Evolutionary conservation across 345 rosid species (phyloP).

Genomic region (Carallia brachiata): DNA sequence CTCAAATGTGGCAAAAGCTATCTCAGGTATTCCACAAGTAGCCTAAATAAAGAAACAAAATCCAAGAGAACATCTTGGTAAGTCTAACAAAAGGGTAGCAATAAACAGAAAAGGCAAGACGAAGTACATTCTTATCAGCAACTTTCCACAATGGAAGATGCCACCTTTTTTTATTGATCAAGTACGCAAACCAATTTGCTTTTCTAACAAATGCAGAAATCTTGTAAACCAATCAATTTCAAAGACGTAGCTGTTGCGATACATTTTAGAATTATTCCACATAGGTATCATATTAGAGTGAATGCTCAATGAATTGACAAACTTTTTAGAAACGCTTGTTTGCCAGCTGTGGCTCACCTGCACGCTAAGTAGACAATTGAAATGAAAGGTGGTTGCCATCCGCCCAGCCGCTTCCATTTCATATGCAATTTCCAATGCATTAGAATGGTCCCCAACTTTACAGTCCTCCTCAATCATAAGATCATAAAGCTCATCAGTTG

Average conservation of each 20-base stretch:
- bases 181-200: not conserved
- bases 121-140: not conserved
- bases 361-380: conserved; percentile 91
- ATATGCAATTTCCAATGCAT: conserved; percentile 83
- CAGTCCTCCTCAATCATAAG: conserved; percentile 83
- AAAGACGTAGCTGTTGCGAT: not conserved
- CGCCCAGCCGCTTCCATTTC: conserved; percentile 98
- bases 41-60: conserved; percentile 50
- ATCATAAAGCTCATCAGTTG: conserved; percentile 83
- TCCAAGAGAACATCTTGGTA: not conserved
- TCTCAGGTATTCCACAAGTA: conserved; percentile 90
- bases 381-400: conserved; percentile 91
- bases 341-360: conserved; percentile 51
- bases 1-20: conserved; percentile 87
- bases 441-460: conserved; percentile 91
- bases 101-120: not conserved
- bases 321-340: not conserved
- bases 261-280: not conserved
- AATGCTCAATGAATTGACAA: not conserved
- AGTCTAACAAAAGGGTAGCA: not conserved
- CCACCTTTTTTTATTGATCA: not conserved
- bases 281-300: too few relatives aligned
- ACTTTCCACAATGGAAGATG: not conserved
- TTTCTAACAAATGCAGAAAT: not conserved
- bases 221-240: not conserved